phyloP scores from a whole-genome alignment of 202 grass and related monocot species.

The Schoenoplectus triqueter region DNA sequence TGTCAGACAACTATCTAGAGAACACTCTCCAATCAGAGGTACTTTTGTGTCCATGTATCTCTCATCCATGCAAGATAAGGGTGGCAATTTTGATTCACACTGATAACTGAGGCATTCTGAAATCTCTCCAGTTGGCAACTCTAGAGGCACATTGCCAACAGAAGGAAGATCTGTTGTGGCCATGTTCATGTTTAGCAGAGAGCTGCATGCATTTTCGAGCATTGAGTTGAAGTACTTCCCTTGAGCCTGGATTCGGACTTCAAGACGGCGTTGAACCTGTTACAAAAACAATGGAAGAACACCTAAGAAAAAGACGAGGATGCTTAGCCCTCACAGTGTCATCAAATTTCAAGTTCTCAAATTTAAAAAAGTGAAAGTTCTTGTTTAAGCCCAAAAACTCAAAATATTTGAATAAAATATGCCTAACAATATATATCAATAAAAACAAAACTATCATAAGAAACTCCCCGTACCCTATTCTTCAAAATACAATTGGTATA shows the following conservation, averaged over 20 bases:
- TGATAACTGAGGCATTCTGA: constrained; percentile 41
- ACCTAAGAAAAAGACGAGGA: not conserved
- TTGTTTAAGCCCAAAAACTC: not conserved
- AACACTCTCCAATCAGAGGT: constrained; percentile 40
- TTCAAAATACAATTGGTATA: not conserved
- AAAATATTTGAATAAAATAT: not conserved
- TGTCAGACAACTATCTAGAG: constrained; percentile 45
- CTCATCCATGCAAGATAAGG: constrained; percentile 31
- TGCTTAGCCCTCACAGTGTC: not conserved
- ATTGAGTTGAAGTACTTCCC: constrained; percentile 45
- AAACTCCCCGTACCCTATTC: not conserved
- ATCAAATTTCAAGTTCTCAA: not conserved
- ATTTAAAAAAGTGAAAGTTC: not conserved
- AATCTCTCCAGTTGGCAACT: constrained; percentile 36
- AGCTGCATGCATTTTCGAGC: constrained; percentile 40
- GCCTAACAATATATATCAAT: not conserved
- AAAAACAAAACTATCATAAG: not conserved
- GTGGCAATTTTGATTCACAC: constrained; percentile 32
- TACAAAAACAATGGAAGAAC: not conserved
- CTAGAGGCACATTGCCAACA: constrained; percentile 27
- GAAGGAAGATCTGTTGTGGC: constrained; percentile 31
- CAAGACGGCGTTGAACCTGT: constrained; percentile 45
- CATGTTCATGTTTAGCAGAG: constrained; percentile 40
- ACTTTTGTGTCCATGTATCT: constrained; percentile 32
- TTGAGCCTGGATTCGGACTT: constrained; percentile 44